Evolutionary conservation across 1,284 basidiomycete species (phyloP).

Genomic region (Sporisorium reilianum): DNA sequence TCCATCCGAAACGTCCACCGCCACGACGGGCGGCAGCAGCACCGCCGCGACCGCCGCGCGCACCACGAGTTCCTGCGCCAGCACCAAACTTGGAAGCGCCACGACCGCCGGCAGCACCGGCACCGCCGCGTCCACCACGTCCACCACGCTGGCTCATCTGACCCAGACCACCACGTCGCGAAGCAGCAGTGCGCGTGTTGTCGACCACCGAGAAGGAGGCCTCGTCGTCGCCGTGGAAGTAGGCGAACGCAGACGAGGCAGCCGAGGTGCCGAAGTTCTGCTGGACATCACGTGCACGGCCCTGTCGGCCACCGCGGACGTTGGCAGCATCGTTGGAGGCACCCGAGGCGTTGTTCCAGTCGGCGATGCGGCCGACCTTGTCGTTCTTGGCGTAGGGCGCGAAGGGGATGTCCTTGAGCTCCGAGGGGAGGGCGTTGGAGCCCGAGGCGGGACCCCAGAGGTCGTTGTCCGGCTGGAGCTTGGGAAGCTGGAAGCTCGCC

Average conservation of each 20-base stretch:
- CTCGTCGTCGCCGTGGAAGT: conserved; percentile 98
- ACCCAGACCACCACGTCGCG: conserved; percentile 70
- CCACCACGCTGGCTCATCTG: conserved; percentile 66
- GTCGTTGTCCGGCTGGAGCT: conserved; percentile 54
- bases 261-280: conserved; percentile 56
- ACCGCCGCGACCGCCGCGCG: conserved; percentile 71
- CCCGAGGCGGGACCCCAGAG: conserved; percentile 64
- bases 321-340: conserved; percentile 71
- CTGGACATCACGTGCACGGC: conserved; percentile 56
- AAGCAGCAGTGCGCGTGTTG: conserved; percentile 72
- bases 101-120: conserved; percentile 50
- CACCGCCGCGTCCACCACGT: conserved; percentile 63
- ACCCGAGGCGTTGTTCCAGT: conserved; percentile 83
- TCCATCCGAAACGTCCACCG: conserved; percentile 80
- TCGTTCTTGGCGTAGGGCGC: conserved; percentile 98
- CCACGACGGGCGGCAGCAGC: conserved; percentile 43
- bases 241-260: conserved; percentile 86
- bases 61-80: conserved; percentile 52
- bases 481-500: conserved; percentile 63
- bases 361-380: conserved; percentile 96
- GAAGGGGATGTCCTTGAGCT: conserved; percentile 73
- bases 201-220: conserved; percentile 97
- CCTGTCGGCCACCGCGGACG: conserved; percentile 50
- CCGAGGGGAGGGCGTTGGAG: conserved; percentile 55
- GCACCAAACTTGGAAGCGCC: conserved; percentile 58